Conservation (phyloP, 768 basidiomycete genomes). For the Leucocoprinus leucothites region DNA sequence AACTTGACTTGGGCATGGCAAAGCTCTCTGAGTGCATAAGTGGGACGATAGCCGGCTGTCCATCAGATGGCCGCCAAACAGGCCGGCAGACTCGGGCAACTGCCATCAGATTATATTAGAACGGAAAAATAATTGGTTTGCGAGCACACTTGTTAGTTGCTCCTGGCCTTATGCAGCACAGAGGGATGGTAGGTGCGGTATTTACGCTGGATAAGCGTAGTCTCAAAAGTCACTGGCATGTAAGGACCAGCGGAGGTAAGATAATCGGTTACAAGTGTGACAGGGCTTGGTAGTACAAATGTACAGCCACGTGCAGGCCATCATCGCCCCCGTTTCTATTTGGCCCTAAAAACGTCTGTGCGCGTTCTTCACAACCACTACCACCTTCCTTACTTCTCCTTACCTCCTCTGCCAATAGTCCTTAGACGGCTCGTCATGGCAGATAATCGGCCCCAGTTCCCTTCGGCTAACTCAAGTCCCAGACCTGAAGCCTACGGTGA, state of each 20-base stretch:
- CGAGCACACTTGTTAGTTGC: no score
- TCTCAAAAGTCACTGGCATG: neutral
- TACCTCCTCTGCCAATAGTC: slow-evolving; percentile 8
- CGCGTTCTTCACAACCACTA: slow-evolving; percentile 8
- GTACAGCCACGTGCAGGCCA: slow-evolving; percentile 13
- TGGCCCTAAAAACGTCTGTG: slow-evolving; percentile 9
- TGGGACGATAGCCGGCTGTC: neutral
- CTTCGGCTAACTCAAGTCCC: slow-evolving; percentile 29
- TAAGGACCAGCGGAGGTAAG: neutral
- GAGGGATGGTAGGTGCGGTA: neutral
- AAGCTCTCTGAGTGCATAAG: neutral
- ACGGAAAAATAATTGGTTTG: neutral
- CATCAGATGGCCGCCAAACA: neutral
- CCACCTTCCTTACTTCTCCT: slow-evolving; percentile 13
- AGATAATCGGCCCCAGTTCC: slow-evolving; percentile 36
- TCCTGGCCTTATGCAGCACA: neutral
- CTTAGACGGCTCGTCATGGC: slow-evolving; percentile 28
- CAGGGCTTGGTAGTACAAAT: neutral
- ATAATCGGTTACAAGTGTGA: neutral
- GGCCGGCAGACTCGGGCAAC: neutral
- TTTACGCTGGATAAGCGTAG: neutral
- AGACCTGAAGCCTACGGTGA: slow-evolving; percentile 43
- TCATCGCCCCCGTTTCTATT: slow-evolving; percentile 15
- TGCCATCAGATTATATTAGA: neutral
- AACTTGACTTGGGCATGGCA: neutral